These are phyloP conservation scores for Leishmania guyanensis DNA, from an alignment of 208 protist species.

Conservation along the genomic window DNA sequence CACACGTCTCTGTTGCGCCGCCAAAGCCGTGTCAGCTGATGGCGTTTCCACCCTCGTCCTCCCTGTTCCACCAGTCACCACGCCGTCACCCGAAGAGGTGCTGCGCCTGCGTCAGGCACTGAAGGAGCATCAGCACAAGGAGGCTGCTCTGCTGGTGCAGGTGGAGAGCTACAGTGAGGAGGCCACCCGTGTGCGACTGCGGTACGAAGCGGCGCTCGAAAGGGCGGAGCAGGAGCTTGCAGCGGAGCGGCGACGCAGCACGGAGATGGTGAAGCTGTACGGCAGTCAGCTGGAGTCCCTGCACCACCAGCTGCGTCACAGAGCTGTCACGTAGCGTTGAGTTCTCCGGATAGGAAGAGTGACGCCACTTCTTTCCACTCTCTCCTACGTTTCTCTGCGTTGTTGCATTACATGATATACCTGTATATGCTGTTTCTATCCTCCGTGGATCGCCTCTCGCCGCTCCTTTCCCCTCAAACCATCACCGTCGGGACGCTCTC, in stretches of 20 bases:
- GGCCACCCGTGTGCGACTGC: slow-evolving; percentile 31
- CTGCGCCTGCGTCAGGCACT: slow-evolving; percentile 14
- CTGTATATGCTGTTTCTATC: neutral
- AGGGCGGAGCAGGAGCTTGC: slow-evolving; percentile 42
- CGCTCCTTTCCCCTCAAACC: neutral
- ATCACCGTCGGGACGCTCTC: neutral
- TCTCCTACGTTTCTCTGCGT: neutral
- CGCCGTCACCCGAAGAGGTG: slow-evolving; percentile 16
- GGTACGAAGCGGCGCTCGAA: slow-evolving; percentile 34
- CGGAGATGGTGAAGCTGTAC: slow-evolving; percentile 67
- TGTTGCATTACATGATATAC: neutral
- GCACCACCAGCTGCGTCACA: slow-evolving; percentile 58
- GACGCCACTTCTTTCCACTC: neutral
- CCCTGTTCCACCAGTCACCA: neutral
- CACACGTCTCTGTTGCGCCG: slow-evolving; percentile 13
- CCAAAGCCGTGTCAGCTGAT: neutral
- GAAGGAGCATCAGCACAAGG: slow-evolving; percentile 25
- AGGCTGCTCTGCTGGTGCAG: slow-evolving; percentile 49
- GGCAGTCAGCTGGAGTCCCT: slow-evolving; percentile 61
- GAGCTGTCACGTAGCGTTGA: neutral
- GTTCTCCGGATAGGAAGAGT: neutral
- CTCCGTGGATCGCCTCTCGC: neutral
- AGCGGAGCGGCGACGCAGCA: slow-evolving; percentile 45
- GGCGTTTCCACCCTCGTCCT: neutral
- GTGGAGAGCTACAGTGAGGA: slow-evolving; percentile 61